Evolutionary conservation across 139 green algal species (phyloP), one percentile per base, ranked within the genome.

Genomic region (Gonium pectorale): DNA sequence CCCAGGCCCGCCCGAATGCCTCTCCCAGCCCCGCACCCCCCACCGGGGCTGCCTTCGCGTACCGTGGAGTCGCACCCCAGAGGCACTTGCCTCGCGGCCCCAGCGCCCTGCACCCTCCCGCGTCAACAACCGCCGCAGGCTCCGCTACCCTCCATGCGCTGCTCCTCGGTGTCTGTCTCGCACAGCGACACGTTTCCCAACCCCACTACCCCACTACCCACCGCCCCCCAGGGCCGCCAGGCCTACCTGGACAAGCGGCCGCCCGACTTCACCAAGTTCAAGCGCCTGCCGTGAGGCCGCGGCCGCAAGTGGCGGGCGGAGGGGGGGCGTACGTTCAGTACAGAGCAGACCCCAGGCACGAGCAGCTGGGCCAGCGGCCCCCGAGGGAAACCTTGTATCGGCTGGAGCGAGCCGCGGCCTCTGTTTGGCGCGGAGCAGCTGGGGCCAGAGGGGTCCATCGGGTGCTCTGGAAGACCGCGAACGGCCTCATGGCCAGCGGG

Each of bases 211-310:
- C 62, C 21, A n/a, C n/a, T n/a, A n/a, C 70, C 15, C 43, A 72
- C 31, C 5, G 46, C 15, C 7, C 13, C 89, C 41, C 89, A 95
- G 92, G 97, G 97, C 0, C 87, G 94, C 0, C 37, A 92, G 21
- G 94, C 97, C 1, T 99, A 96, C 87, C 27, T 98, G 73, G 92
- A 99, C 33, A 96, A 95, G 86, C 90, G 97, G 24, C 35, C 84
- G 3, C 97, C 97, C 5, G 92, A 99, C 92, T 99, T 98, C 70
- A 92, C 82, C 37, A 93, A 93, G 74, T 99, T 99, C 88, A 91
- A 86, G 49, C 87, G 97, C 6, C 88, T 97, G 54, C 97, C 97
- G 1, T 98, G 63, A 75, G 40, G 40, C 49, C 17, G 49, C 49
- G 40, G 67, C 9, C 19, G 33, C 35, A 37, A 2, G 38, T 54